Evolutionary conservation across 106 monocot genomes (phyloP).

Genomic region (Ottelia alismoides): DNA sequence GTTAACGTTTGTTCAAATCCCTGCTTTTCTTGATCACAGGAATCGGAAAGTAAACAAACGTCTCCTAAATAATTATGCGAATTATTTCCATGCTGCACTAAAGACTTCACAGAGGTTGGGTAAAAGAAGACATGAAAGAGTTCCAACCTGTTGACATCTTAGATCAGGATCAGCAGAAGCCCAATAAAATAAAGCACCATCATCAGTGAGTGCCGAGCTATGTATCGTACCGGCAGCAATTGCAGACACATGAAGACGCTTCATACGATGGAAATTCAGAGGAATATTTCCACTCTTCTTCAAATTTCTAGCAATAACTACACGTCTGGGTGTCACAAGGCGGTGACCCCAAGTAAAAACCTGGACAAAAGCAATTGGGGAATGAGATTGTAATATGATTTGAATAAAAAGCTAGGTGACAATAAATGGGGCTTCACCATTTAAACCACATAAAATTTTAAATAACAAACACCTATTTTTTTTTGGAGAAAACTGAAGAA

Average conservation of each 20-base stretch:
- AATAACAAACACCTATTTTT: no score
- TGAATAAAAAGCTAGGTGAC: no score
- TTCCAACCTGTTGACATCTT: conserved; percentile 86
- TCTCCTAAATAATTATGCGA: no score
- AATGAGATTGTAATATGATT: no score
- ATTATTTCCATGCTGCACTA: neutral
- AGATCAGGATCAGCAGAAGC: conserved; percentile 86
- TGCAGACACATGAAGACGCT: conserved; percentile 59
- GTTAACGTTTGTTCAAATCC: no score
- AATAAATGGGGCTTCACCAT: no score
- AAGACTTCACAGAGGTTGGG: neutral
- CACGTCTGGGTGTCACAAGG: conserved; percentile 82
- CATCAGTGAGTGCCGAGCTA: conserved; percentile 72
- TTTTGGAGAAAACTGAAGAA: no score
- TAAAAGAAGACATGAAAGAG: no score
- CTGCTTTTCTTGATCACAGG: no score
- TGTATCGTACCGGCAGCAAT: conserved; percentile 80
- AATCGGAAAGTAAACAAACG: no score
- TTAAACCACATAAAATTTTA: no score
- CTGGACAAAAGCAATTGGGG: no score
- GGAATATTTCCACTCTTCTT: conserved; percentile 61
- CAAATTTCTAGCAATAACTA: conserved; percentile 56
- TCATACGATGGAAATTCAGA: conserved; percentile 73
- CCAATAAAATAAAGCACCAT: conserved; percentile 95
- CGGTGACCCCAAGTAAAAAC: conserved; percentile 96